Evolutionary conservation across 202 grass and related monocot genomes (phyloP), one percentile per base, ranked within the genome.

Genomic region (Schoenoplectus tabernaemontani): DNA sequence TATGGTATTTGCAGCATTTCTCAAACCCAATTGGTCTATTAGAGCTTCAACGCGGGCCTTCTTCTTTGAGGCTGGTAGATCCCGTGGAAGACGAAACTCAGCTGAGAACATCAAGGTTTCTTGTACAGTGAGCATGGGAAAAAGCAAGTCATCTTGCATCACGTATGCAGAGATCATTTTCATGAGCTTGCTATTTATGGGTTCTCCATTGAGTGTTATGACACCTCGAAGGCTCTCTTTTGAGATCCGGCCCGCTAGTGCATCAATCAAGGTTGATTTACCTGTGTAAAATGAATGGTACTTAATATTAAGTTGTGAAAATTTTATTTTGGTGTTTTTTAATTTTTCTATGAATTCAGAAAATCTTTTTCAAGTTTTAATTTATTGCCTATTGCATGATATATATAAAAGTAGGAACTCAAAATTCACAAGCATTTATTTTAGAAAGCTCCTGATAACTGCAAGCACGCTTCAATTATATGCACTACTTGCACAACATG

Each of bases 141-240:
- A 93, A 4, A 97, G 76, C 7, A 97, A 88, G 77, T 97, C 91
- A 81, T 97, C 91, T 86, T 97, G 93, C 93, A 91, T 97, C 13
- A 97, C 91, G 79, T 97, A 88, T 4, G 93, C 91, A 0, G 93
- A 87, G 61, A 97, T 97, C 66, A 60, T 81, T 19, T 85, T 87
- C 16, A 93, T 80, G 4, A 90, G 70, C 1, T 85, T 78, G 2
- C 87, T 88, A 3, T 91, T 88, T 7, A 97, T 85, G 0, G 84
- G 80, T 69, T 93, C 88, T 0, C 87, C 90, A 78, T 97, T 97
- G 24, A 97, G 85, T 0, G 88, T 83, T 12, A 89, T 81, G 15
- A 1, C 0, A 1, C 93, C 93, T 4, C 34, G 47, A 41, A 97
- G 88, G 78, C 90, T 93, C 15, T 88, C 93, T 0, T 86, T 76